Evolutionary conservation across 192 early-diverging fungal species (phyloP).

Genomic region (Spinellus fusiger): DNA sequence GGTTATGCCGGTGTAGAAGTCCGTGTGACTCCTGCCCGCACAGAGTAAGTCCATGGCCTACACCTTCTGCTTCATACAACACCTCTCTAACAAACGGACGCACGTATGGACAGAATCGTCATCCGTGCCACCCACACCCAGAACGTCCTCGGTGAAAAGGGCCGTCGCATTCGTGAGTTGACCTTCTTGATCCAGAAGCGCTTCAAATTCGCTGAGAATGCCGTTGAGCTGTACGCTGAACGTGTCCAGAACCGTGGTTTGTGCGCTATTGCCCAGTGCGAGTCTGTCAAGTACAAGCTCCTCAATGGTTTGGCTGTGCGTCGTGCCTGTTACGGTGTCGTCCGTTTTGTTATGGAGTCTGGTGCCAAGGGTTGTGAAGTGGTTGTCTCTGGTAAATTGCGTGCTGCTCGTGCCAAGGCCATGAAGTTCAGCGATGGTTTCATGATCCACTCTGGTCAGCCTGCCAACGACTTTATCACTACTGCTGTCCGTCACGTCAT

Average conservation of each 20-base stretch:
- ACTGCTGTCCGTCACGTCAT: slow-evolving; percentile 95
- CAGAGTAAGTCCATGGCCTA: slow-evolving; percentile 58
- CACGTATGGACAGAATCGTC: slow-evolving; percentile 59
- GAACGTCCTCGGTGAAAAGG: slow-evolving; percentile 97
- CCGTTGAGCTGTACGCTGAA: slow-evolving; percentile 98
- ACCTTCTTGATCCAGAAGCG: slow-evolving; percentile 98
- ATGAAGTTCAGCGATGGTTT: slow-evolving; percentile 99
- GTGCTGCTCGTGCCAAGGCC: slow-evolving; percentile 99
- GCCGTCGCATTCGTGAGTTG: slow-evolving; percentile 96
- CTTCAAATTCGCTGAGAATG: slow-evolving; percentile 98
- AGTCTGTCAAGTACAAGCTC: slow-evolving; percentile 97
- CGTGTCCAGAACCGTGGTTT: slow-evolving; percentile 96
- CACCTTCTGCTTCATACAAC: not conserved
- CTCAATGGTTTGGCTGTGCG: slow-evolving; percentile 94
- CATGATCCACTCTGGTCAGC: slow-evolving; percentile 99
- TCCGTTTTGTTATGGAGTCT: slow-evolving; percentile 98
- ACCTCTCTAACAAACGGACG: not conserved
- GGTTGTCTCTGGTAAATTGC: slow-evolving; percentile 97
- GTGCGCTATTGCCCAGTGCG: slow-evolving; percentile 97
- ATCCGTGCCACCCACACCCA: slow-evolving; percentile 98
- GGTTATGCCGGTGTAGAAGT: slow-evolving; percentile 99
- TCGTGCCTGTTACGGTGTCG: slow-evolving; percentile 94
- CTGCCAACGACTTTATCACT: slow-evolving; percentile 94
- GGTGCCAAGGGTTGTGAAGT: slow-evolving; percentile 99
- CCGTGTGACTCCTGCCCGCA: slow-evolving; percentile 97